phyloP scores from a whole-genome alignment of 768 basidiomycete species.

The Pleurotus pulmonarius region DNA sequence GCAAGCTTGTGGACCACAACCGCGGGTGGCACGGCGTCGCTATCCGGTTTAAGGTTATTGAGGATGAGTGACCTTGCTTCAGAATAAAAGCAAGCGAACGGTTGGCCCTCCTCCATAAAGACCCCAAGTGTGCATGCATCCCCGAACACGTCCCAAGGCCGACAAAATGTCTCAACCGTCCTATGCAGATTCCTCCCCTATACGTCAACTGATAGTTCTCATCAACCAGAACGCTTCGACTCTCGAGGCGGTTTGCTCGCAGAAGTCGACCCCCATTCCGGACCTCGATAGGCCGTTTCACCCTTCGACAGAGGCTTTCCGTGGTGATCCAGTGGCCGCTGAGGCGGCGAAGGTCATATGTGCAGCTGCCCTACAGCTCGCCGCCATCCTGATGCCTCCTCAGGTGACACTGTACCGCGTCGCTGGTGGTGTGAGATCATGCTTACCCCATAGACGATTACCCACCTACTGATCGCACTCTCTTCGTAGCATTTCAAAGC shows the following conservation, averaged over 20 bases:
- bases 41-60: too few species aligned
- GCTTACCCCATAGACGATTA: not conserved
- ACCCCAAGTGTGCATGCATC: not conserved
- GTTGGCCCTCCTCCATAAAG: not conserved
- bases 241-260: constrained; percentile 14
- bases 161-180: not conserved
- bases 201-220: constrained; percentile 14
- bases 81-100: too few species aligned
- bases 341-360: constrained; percentile 25
- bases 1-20: too few species aligned
- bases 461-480: not conserved
- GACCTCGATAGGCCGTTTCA: constrained; percentile 19
- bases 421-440: constrained; percentile 21
- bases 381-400: constrained; percentile 22
- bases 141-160: not conserved
- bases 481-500: constrained; percentile 20
- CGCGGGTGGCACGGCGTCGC: too few species aligned
- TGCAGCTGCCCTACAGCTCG: constrained; percentile 27
- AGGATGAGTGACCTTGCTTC: too few species aligned
- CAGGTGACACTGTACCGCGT: constrained; percentile 19
- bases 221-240: constrained; percentile 17
- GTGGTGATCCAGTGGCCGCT: constrained; percentile 16
- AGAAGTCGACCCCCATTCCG: constrained; percentile 16
- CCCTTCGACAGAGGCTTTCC: constrained; percentile 23
- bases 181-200: not conserved